Evolutionary conservation across 768 basidiomycete species (phyloP), one percentile per base, ranked within the genome.

Genomic region (Pluteus cervinus): DNA sequence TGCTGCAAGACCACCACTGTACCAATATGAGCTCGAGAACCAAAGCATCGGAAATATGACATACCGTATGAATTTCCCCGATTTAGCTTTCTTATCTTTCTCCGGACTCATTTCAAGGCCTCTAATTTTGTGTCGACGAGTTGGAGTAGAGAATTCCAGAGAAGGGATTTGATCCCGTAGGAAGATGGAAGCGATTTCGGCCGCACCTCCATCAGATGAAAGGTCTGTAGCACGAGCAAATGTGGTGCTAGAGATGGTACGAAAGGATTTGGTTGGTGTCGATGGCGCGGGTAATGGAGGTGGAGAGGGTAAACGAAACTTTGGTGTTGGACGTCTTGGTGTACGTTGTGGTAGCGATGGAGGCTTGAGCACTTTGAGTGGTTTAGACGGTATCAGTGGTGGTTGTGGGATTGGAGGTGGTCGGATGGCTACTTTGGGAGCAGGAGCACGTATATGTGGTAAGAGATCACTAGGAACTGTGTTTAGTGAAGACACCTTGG

Each of bases 41-140:
- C 21, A 16, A 20, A n/a, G 7, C 30, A 34, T 2, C 8, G 23
- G 21, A 29, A 21, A 24, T 16, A 33, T 41, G 20, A 60, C 65
- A 25, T 41, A 76, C 77, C 71, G 62, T 31, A 67, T 29, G 28
- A 69, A 71, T 42, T 66, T n/a, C 24, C 34, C 10, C 16, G 20
- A 20, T 59, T 64, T 53, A 66, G 68, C 25, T 58, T 60, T 57
- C 1, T 33, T 53, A 9, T 54, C 51, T 51, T 79, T 79, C 48
- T 69, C 63, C 0, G 77, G 78, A 53, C 75, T 79, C 34, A 75
- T 46, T 40, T 61, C 62, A 24, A 79, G 50, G 2, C 74, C 77
- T 18, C 73, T 59, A 4, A n/a, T n/a, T n/a, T n/a, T n/a, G n/a
- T n/a, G n/a, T n/a, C n/a, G n/a, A n/a, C n/a, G n/a, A n/a, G n/a